phyloP scores from a whole-genome alignment of 1,139 yeast genomes.

The Yamadazyma spencermartinsiae region DNA sequence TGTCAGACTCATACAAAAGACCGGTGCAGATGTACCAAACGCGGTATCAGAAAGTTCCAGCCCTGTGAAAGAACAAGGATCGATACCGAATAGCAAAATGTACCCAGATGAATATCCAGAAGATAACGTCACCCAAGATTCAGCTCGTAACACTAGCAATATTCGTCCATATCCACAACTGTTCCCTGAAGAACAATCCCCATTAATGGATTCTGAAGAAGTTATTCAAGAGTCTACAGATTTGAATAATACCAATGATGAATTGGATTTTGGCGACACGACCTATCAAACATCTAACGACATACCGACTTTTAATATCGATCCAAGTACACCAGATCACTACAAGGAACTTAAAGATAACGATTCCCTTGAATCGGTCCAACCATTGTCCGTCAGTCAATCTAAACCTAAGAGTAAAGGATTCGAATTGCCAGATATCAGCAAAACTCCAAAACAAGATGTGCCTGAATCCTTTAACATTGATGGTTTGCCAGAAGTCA shows the following conservation, averaged over 20 bases:
- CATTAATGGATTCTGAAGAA: background rate
- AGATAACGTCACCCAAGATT: background rate
- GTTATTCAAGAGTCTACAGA: background rate
- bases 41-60: background rate
- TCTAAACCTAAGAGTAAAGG: slow-evolving; percentile 12
- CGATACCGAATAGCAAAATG: background rate
- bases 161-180: background rate
- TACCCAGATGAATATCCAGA: slow-evolving; percentile 5
- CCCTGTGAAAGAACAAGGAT: background rate
- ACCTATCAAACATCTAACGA: background rate
- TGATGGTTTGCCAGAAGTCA: slow-evolving; percentile 5
- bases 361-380: slow-evolving; percentile 23
- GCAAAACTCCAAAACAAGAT: slow-evolving; percentile 14
- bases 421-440: slow-evolving; percentile 17
- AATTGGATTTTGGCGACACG: background rate
- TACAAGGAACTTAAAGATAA: slow-evolving; percentile 16
- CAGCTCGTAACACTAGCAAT: background rate
- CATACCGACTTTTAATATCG: slow-evolving; percentile 3
- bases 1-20: background rate
- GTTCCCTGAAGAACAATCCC: slow-evolving; percentile 3
- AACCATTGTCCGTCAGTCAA: slow-evolving; percentile 29
- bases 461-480: background rate
- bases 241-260: slow-evolving; percentile 1
- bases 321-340: slow-evolving; percentile 5
- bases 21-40: too few relatives aligned